Percentiles rank a stretch among this genome's conserved stretches.
Evolutionary conservation across 495 filamentous ascomycete genomes (phyloP).

Genomic region (Thermochaetoides thermophila): DNA sequence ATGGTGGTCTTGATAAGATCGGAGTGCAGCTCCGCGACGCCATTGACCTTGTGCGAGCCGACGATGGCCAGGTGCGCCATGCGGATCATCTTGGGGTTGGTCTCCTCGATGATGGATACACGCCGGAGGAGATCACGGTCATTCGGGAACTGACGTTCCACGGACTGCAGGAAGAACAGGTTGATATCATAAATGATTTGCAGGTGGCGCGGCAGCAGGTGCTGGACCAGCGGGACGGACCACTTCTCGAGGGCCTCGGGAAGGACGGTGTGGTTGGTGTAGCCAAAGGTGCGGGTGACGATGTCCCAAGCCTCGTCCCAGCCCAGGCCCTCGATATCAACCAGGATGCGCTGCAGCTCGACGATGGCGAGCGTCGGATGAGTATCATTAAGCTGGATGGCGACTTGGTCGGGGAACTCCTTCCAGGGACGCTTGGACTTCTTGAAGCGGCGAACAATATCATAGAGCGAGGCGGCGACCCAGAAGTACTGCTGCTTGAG

Average conservation of each 20-base stretch:
- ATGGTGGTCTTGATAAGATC: slow-evolving; percentile 96
- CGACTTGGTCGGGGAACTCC: slow-evolving; percentile 86
- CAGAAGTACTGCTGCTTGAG: slow-evolving; percentile 99
- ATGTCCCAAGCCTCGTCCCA: slow-evolving; percentile 93
- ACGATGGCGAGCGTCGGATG: slow-evolving; percentile 94
- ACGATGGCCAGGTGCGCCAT: slow-evolving; percentile 95
- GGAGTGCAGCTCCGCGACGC: slow-evolving; percentile 92
- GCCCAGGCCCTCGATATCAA: slow-evolving; percentile 77
- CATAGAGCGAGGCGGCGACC: slow-evolving; percentile 90
- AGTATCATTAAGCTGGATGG: slow-evolving; percentile 96
- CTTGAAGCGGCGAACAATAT: slow-evolving; percentile 96
- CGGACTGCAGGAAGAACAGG: slow-evolving; percentile 73
- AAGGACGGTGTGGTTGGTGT: slow-evolving; percentile 96
- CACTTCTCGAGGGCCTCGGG: slow-evolving; percentile 97
- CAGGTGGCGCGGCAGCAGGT: slow-evolving; percentile 84
- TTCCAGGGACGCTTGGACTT: slow-evolving; percentile 84
- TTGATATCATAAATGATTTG: slow-evolving; percentile 99
- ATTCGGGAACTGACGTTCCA: slow-evolving; percentile 80
- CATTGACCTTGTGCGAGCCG: slow-evolving; percentile 97
- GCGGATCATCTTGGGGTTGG: slow-evolving; percentile 91
- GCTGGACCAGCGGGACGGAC: slow-evolving; percentile 85
- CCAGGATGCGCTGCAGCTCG: slow-evolving; percentile 80
- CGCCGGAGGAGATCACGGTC: slow-evolving; percentile 70
- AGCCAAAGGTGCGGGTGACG: slow-evolving; percentile 58
- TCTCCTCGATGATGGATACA: slow-evolving; percentile 95